These are phyloP conservation scores for Syzygium aromaticum DNA, from an alignment of 345 rosid species.

Conservation along the genomic window DNA sequence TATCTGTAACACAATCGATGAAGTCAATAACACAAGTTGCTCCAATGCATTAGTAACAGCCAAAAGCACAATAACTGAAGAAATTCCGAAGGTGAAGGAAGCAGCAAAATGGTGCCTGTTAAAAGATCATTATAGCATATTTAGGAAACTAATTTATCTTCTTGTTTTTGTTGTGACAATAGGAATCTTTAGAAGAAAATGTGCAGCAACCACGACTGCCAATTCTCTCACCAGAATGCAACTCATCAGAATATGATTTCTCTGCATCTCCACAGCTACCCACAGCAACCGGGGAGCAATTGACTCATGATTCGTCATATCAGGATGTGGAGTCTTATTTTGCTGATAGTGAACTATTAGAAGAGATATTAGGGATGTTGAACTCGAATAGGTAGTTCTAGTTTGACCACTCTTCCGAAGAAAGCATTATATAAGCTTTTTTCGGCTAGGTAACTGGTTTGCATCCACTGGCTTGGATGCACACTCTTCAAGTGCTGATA, in stretches of 20 bases:
- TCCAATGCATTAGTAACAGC: background rate
- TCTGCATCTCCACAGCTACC: background rate
- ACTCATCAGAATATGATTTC: background rate
- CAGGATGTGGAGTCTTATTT: background rate
- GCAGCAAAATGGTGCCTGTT: background rate
- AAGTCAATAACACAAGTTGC: background rate
- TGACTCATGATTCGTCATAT: background rate
- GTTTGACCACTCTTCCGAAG: background rate
- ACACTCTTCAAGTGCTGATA: background rate
- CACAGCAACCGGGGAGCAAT: background rate
- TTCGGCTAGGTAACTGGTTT: background rate
- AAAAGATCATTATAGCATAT: background rate
- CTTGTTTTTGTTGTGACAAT: background rate
- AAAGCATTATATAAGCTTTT: background rate
- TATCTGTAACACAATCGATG: background rate
- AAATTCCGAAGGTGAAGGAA: background rate
- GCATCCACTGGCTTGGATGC: background rate
- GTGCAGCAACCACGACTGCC: background rate
- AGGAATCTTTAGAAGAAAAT: background rate
- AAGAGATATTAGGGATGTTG: background rate
- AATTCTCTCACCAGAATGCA: background rate
- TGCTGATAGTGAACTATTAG: background rate
- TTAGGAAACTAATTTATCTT: background rate
- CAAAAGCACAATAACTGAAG: background rate
- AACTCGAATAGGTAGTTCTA: background rate